These are phyloP conservation scores for Verticillium nonalfalfae DNA, from an alignment of 2,329 filamentous ascomycete species.

Conservation along the genomic window DNA sequence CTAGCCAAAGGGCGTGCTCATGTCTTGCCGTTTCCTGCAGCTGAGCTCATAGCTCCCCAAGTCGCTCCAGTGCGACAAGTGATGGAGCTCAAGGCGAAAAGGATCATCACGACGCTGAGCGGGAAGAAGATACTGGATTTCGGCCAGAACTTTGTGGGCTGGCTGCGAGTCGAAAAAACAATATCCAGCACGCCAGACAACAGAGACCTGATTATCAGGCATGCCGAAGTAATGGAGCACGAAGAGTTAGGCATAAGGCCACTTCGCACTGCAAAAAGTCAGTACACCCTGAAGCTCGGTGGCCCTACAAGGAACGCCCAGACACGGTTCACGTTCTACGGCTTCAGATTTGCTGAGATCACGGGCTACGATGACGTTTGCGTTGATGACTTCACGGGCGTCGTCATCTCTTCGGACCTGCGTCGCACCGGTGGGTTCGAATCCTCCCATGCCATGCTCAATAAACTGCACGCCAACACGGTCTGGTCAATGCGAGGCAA, in stretches of 20 bases:
- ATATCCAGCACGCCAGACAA: constrained; percentile 14
- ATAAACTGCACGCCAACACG: not conserved
- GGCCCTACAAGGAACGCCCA: constrained; percentile 22
- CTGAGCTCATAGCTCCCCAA: constrained; percentile 20
- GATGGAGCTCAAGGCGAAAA: constrained; percentile 13
- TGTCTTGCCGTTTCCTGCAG: constrained; percentile 11
- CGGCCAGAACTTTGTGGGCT: constrained; percentile 51
- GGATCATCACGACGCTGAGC: constrained; percentile 21
- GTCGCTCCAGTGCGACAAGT: constrained; percentile 21
- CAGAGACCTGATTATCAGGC: constrained; percentile 35
- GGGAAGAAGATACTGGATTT: constrained; percentile 47
- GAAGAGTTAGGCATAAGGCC: constrained; percentile 33
- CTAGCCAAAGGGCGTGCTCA: not conserved
- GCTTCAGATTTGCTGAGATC: constrained; percentile 39
- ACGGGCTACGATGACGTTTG: constrained; percentile 21
- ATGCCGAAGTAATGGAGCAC: constrained; percentile 51
- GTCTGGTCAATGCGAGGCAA: not conserved
- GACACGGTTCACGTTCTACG: constrained; percentile 44
- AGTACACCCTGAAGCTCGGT: constrained; percentile 28
- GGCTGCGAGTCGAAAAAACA: constrained; percentile 21
- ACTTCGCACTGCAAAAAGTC: constrained; percentile 33
- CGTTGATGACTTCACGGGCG: constrained; percentile 16
- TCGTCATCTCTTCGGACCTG: not conserved
- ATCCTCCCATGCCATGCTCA: not conserved
- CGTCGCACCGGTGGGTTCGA: not conserved